A percentile compares a stretch with the other conserved stretches of the same genome.
Evolutionary conservation across 306 rosid genomes (phyloP).

Genomic region (Quercus ilex): DNA sequence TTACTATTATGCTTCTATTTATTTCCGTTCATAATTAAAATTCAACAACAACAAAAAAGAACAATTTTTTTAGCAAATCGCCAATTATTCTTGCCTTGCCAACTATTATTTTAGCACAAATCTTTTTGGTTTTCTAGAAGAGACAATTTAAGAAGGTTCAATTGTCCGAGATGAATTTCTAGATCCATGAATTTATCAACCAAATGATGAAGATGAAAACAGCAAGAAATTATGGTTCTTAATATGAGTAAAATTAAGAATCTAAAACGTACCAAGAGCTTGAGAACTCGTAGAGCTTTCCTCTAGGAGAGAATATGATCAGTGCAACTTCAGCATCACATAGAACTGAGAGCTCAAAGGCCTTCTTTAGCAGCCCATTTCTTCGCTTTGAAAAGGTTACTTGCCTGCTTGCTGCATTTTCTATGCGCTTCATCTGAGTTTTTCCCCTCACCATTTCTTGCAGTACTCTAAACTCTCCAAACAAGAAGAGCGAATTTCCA

Average conservation of each 20-base stretch:
- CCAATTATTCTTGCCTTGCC: neutral
- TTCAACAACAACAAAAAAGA: neutral
- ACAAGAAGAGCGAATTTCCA: neutral
- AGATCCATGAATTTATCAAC: neutral
- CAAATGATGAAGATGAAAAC: neutral
- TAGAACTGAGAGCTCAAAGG: conserved; percentile 89
- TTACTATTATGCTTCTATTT: neutral
- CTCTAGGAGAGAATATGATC: conserved; percentile 76
- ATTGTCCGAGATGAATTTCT: neutral
- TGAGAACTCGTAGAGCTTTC: conserved; percentile 86
- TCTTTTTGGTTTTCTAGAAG: neutral
- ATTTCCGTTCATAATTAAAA: neutral
- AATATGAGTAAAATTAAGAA: neutral
- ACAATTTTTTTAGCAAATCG: neutral
- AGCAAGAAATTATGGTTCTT: neutral
- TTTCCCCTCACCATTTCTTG: conserved; percentile 79
- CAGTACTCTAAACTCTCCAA: neutral
- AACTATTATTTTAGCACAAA: neutral
- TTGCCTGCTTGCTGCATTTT: conserved; percentile 84
- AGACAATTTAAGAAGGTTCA: neutral
- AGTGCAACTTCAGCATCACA: conserved; percentile 97
- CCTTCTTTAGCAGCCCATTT: conserved; percentile 83
- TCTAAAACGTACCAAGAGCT: conserved; percentile 55
- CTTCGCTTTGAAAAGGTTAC: conserved; percentile 88
- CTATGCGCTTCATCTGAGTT: conserved; percentile 91